Evolutionary conservation across 2,329 filamentous ascomycete species (phyloP).

Genomic region (Aspergillus pseudoglaucus): DNA sequence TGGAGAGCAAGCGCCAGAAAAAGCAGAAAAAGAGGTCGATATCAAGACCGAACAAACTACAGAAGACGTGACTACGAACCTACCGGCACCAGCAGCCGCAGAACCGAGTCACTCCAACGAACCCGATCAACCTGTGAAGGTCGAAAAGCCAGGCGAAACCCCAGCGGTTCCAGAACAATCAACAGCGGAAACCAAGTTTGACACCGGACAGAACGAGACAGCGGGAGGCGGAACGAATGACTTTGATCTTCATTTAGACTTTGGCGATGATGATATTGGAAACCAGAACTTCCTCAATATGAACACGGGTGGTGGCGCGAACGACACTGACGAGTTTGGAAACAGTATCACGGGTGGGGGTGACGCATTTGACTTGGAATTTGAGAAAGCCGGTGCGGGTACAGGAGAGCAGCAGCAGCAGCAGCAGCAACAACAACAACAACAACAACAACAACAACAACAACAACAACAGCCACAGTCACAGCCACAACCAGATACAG

Average conservation of each 20-base stretch:
- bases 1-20: slow-evolving; percentile 10
- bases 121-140: slow-evolving; percentile 15
- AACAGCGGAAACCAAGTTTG: slow-evolving; percentile 33
- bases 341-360: slow-evolving; percentile 25
- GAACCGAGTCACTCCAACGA: slow-evolving; percentile 8
- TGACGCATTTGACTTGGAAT: slow-evolving; percentile 33
- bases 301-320: slow-evolving; percentile 10
- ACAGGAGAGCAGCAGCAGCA: neutral
- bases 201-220: slow-evolving; percentile 33
- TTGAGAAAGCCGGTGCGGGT: slow-evolving; percentile 20
- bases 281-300: slow-evolving; percentile 31
- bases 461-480: slow-evolving; percentile 1
- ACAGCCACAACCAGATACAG: slow-evolving; percentile 9
- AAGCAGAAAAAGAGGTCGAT: slow-evolving; percentile 14
- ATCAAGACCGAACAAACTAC: slow-evolving; percentile 12
- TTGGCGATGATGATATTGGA: slow-evolving; percentile 32
- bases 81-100: slow-evolving; percentile 6
- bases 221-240: slow-evolving; percentile 22
- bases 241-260: slow-evolving; percentile 35
- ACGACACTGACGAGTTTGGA: slow-evolving; percentile 20
- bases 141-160: slow-evolving; percentile 16
- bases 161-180: slow-evolving; percentile 13
- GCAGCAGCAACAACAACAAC: neutral
- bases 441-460: neutral
- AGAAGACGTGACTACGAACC: slow-evolving; percentile 1